Base-by-base conservation (phyloP, 2,329 filamentous ascomycete species). In the Dendrostoma leiphaemia region DNA sequence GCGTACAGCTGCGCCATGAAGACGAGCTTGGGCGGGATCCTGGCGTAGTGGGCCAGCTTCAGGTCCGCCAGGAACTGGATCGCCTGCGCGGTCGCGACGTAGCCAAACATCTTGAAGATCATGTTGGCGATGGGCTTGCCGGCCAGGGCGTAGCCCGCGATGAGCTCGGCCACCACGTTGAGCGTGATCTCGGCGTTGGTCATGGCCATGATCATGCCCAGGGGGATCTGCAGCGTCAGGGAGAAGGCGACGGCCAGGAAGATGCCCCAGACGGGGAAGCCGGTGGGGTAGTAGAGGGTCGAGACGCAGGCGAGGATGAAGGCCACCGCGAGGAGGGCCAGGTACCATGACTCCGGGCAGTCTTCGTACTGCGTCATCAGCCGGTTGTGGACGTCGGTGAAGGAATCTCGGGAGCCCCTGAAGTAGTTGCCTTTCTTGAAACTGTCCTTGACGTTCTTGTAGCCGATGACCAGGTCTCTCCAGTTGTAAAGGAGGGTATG, bases 1-100 rank as follows among this genome's bases (percentile, higher is more conserved):
- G 81, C 80, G 9, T 79, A 69, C 63, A 85, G 80, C 65, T 85
- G 82, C 1, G 81, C 81, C 21, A 72, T 68, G 60, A 85, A 86
- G 3, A 82, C 80, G 28, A 83, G 76, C 10, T 79, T 76, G 0
- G 83, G 83, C 5, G 83, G 81, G 17, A 85, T 82, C 69, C 84
- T 84, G 69, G 81, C 75, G 65, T 84, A 84, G 44, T 67, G 65
- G 0, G 64, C 65, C 49, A 67, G 61, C 57, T 69, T 65, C 28
- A 62, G 59, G 51, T 64, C 68, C 57, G 62, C 60, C 6, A 69
- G 74, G 63, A 81, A 81, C 63, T 71, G 71, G 21, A 81, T 68
- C n/a, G 78, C 76, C 57, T 80, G 76, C 0, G 76, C 74, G 48
- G 75, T 78, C 1, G 69, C 67, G 6, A 69, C 61, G 56, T 66